Conservation (phyloP, 2,329 filamentous ascomycete species). For the Thielaviopsis ethacetica region DNA sequence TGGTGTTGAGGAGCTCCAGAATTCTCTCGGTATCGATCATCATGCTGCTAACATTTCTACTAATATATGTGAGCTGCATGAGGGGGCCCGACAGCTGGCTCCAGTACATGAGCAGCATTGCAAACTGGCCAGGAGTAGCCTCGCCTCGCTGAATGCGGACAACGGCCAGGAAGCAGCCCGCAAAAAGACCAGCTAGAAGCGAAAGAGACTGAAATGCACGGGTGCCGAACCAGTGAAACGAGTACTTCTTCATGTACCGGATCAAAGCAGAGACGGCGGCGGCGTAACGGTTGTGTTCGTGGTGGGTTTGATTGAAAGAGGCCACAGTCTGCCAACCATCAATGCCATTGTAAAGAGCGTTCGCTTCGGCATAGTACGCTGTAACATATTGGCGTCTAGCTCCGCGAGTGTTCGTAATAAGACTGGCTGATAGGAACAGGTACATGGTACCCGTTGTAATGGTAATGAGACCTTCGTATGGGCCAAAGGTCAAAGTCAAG, state of each 20-base stretch:
- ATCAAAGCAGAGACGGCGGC: conserved; percentile 24
- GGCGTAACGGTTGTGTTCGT: conserved; percentile 38
- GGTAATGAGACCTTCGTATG: conserved; percentile 47
- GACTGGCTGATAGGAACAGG: conserved; percentile 33
- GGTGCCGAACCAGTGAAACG: conserved; percentile 13
- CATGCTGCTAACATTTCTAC: conserved; percentile 38
- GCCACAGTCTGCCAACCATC: conserved; percentile 43
- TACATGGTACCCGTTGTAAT: conserved; percentile 41
- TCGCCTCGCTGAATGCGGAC: conserved; percentile 49
- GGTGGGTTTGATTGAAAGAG: conserved; percentile 41
- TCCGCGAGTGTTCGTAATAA: conserved; percentile 33
- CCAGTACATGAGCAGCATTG: conserved; percentile 59
- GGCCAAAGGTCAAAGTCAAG: conserved; percentile 39
- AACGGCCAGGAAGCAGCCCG: conserved; percentile 41
- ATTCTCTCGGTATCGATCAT: conserved; percentile 42
- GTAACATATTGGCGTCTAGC: conserved; percentile 34
- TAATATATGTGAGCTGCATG: conserved; percentile 48
- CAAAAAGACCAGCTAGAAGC: conserved; percentile 52
- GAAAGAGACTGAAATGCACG: conserved; percentile 41
- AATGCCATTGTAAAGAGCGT: conserved; percentile 37
- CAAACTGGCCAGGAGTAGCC: conserved; percentile 49
- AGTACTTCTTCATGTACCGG: conserved; percentile 3
- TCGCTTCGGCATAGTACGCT: conserved; percentile 38
- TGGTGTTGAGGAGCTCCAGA: conserved; percentile 39
- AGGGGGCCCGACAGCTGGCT: conserved; percentile 54